Evolutionary conservation across 2,329 filamentous ascomycete species (phyloP).

Genomic region (Sclerotinia trifoliorum): DNA sequence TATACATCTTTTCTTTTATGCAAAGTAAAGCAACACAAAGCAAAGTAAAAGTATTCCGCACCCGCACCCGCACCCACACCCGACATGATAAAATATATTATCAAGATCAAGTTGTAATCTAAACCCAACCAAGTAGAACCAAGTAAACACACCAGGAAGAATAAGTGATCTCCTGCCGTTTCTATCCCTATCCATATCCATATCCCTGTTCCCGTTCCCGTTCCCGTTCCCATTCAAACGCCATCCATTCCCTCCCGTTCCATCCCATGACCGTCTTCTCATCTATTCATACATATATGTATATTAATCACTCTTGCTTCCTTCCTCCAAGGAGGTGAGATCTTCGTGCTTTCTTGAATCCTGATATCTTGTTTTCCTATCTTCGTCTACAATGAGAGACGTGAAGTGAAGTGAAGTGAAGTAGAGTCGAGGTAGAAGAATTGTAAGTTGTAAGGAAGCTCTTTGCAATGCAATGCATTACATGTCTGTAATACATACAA

Average conservation of each 20-base stretch:
- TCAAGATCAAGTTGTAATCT: no score
- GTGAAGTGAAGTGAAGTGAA: no score
- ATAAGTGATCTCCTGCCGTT: no score
- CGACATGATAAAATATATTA: no score
- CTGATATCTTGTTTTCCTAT: neutral
- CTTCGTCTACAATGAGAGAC: no score
- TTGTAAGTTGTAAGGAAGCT: no score
- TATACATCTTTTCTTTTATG: no score
- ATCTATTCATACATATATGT: slow-evolving; percentile 8
- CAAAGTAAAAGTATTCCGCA: no score
- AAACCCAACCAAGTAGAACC: neutral
- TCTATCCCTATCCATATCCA: no score
- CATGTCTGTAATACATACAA: neutral
- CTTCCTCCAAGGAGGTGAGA: neutral
- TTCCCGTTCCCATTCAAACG: neutral
- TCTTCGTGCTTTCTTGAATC: neutral
- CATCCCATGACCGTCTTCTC: neutral
- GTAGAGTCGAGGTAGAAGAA: no score
- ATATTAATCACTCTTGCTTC: neutral
- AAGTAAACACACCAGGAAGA: neutral
- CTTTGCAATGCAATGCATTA: neutral
- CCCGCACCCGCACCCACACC: no score
- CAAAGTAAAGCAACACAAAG: no score
- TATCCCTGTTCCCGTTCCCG: neutral
- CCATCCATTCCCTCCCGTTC: neutral